phyloP scores from a whole-genome alignment of 176 grass and related monocot genomes.

The Otatea glauca region DNA sequence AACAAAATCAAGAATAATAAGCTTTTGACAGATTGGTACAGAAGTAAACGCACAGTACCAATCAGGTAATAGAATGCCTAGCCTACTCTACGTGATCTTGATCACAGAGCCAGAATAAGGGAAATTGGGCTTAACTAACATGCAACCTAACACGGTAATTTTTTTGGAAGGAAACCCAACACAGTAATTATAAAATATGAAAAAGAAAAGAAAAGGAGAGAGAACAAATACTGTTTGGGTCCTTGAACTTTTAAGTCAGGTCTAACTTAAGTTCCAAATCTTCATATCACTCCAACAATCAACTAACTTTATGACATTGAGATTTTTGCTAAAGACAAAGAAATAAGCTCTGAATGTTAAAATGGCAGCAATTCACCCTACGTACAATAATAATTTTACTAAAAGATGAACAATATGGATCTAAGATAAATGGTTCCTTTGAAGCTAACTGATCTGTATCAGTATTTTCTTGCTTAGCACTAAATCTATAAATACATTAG shows the following conservation, averaged over 20 bases:
- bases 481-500: neutral
- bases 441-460: neutral
- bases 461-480: neutral
- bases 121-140: neutral
- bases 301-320: neutral
- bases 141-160: neutral
- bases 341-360: neutral
- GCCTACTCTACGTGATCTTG: neutral
- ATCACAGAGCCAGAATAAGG: neutral
- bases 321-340: conserved; percentile 11
- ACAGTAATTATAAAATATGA: neutral
- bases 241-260: neutral
- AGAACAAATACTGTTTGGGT: neutral
- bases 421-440: neutral
- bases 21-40: neutral
- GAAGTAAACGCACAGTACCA: neutral
- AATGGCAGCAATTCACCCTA: neutral
- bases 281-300: neutral
- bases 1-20: conserved; percentile 16
- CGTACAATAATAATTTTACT: conserved; percentile 14
- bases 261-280: conserved; percentile 17
- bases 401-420: neutral
- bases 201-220: neutral
- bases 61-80: neutral
- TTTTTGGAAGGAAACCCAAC: conserved; percentile 1